Evolutionary conservation across 768 basidiomycete genomes (phyloP), one percentile per base, ranked within the genome.

Genomic region (Russula griseocarnosa): DNA sequence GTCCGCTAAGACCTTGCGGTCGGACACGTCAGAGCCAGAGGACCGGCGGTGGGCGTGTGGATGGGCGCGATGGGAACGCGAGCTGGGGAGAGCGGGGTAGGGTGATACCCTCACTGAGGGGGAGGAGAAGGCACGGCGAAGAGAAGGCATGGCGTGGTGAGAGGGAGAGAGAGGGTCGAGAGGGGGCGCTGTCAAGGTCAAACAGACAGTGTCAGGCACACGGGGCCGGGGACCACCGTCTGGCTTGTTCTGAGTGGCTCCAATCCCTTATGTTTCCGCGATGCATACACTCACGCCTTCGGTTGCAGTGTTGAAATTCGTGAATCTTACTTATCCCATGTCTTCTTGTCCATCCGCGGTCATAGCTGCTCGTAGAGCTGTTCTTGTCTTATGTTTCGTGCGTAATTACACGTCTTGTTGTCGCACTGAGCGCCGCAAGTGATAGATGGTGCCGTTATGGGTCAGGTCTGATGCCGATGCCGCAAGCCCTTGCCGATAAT

Each of bases 1-100:
- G 78, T 92, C 90, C 38, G 88, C 90, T 65, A 92, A 81, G 69
- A 92, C 88, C 69, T 88, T 81, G 72, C 90, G 81, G 67, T 74
- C 78, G 68, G 73, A 74, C 40, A 82, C 83, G 71, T 88, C 85
- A 69, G 88, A 88, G 65, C 83, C 86, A 24, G 85, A 84, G 14
- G 87, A 82, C 64, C 89, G 85, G 71, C 87, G 82, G 9, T 76
- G 74, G 59, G 71, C 72, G 38, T 71, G 73, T 52, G 68, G 70
- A 38, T 66, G 73, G 55, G 67, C 69, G 36, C 60, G 68, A 13
- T 56, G 56, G 34, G 54, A 28, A 26, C 65, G 65, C 62, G 82
- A 75, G 47, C 83, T 74, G 18, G 71, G 74, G 34, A 77, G 66
- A 7, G 75, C 46, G 40, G 69, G 81, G 73, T 91, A 92, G 4